A percentile compares a stretch with the other conserved stretches of the same genome.
phyloP scores from a whole-genome alignment of 202 grass and related monocot genomes.

The Zoysia matrella region DNA sequence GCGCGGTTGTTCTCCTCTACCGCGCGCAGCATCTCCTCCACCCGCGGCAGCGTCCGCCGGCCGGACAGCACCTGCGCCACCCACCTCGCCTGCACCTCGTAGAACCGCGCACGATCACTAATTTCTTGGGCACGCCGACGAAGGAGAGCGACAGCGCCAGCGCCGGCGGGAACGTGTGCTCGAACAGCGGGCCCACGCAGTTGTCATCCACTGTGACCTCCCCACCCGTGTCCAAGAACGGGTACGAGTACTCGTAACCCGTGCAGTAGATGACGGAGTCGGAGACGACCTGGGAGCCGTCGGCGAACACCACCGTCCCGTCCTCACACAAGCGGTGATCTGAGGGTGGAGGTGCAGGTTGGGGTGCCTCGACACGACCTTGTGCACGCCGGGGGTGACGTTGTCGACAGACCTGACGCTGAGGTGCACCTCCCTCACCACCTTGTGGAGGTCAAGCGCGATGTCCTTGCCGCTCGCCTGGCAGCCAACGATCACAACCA shows the following conservation, averaged over 20 bases:
- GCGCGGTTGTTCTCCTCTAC: constrained; percentile 10
- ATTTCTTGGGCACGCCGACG: constrained; percentile 46
- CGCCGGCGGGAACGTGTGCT: neutral
- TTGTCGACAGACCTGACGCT: neutral
- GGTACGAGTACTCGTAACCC: constrained; percentile 15
- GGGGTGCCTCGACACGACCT: constrained; percentile 12
- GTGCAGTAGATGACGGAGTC: constrained; percentile 57
- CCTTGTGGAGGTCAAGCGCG: constrained; percentile 30
- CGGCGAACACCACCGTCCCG: constrained; percentile 36
- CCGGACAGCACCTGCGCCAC: constrained; percentile 50
- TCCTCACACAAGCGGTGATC: constrained; percentile 30
- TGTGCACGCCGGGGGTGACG: neutral
- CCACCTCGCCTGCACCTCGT: constrained; percentile 44
- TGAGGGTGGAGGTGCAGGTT: constrained; percentile 27
- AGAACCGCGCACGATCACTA: constrained; percentile 14
- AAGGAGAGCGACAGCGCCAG: constrained; percentile 74
- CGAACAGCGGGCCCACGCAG: constrained; percentile 24
- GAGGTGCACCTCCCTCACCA: constrained; percentile 45
- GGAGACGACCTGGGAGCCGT: constrained; percentile 19
- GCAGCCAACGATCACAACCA: constrained; percentile 45
- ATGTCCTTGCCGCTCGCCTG: constrained; percentile 43
- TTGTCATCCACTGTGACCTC: constrained; percentile 46
- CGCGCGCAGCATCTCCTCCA: constrained; percentile 29
- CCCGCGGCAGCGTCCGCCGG: neutral
- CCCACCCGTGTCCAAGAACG: neutral